Evolutionary conservation across 2,329 filamentous ascomycete species (phyloP).

Genomic region (Diaporthe australafricana): DNA sequence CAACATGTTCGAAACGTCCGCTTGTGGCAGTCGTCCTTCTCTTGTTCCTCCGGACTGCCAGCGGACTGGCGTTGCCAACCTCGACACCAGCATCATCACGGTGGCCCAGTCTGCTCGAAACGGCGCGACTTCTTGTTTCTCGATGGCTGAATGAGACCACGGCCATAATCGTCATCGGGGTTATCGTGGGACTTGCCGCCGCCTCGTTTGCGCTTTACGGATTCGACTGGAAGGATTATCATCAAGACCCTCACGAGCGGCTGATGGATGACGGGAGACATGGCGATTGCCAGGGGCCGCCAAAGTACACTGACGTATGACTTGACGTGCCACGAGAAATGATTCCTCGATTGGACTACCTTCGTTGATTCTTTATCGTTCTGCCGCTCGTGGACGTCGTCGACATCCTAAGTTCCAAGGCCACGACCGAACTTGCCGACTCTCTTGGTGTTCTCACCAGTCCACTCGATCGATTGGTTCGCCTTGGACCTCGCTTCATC

Average conservation of each 20-base stretch:
- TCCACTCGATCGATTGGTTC: not conserved
- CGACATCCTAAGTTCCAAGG: not conserved
- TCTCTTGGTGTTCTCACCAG: not conserved
- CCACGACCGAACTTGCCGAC: not conserved
- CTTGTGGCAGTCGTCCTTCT: not conserved
- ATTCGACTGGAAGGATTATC: conserved; percentile 17
- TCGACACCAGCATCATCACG: not conserved
- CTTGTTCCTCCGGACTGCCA: not conserved
- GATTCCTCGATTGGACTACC: no score
- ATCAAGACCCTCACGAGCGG: not conserved
- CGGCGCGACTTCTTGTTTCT: not conserved
- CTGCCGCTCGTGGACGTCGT: no score
- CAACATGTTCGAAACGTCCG: not conserved
- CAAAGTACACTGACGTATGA: not conserved
- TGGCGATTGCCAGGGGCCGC: not conserved
- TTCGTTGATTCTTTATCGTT: no score
- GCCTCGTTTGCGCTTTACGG: conserved; percentile 14
- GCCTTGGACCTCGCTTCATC: not conserved
- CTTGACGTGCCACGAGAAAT: no score
- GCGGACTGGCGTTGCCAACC: not conserved
- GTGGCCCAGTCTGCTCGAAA: not conserved
- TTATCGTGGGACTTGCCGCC: conserved; percentile 7
- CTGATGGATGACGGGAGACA: not conserved
- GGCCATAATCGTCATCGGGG: not conserved
- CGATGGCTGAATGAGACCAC: conserved; percentile 2